These are phyloP conservation scores for Neurospora sp. DNA, from an alignment of 495 filamentous ascomycete genomes.

Conservation along the genomic window DNA sequence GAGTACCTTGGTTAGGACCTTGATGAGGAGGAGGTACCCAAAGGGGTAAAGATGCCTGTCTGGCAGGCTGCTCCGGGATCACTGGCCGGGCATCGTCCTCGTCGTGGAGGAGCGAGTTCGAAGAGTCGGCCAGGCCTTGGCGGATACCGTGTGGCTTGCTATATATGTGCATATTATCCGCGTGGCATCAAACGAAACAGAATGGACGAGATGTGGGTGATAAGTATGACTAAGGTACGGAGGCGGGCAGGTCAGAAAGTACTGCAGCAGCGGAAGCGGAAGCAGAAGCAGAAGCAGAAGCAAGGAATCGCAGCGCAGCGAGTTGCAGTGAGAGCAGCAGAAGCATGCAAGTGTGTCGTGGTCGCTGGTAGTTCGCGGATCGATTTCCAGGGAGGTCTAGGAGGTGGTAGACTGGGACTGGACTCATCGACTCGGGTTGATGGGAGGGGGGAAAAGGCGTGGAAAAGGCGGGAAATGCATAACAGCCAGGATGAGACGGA, in stretches of 20 bases:
- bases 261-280: not conserved
- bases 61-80: conserved; percentile 6
- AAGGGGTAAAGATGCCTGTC: conserved; percentile 2
- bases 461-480: not conserved
- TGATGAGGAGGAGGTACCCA: not conserved
- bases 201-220: not conserved
- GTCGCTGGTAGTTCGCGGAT: conserved; percentile 2
- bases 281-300: not conserved
- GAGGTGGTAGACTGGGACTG: not conserved
- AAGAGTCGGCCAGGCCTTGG: not conserved
- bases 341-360: conserved; percentile 24
- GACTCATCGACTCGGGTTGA: not conserved
- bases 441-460: not conserved
- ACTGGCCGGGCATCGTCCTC: conserved; percentile 6
- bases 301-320: not conserved
- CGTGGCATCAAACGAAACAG: conserved; percentile 6
- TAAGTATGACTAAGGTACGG: not conserved
- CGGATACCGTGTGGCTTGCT: conserved; percentile 15
- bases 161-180: conserved; percentile 18
- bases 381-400: not conserved
- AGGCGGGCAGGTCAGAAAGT: not conserved
- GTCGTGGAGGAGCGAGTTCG: conserved; percentile 1
- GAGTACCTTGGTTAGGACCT: not conserved
- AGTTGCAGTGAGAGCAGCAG: conserved; percentile 6
- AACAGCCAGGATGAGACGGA: not conserved